phyloP scores from a whole-genome alignment of 2,329 filamentous ascomycete genomes.

The Xylariaceae sp. region DNA sequence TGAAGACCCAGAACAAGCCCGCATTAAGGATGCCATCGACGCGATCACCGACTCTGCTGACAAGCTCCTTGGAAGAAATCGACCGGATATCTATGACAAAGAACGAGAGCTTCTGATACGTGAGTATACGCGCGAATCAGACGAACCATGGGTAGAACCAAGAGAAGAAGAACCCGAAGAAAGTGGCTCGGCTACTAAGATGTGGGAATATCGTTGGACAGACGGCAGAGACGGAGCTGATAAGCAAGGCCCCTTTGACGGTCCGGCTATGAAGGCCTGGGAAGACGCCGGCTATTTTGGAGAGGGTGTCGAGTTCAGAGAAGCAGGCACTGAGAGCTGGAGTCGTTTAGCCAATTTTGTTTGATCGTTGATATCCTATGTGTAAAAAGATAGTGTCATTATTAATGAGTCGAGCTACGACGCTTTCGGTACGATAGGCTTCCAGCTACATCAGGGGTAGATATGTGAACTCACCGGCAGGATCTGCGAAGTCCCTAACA shows the following conservation, averaged over 20 bases:
- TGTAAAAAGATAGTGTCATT: conserved; percentile 4
- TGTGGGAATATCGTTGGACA: conserved; percentile 94
- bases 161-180: conserved; percentile 35
- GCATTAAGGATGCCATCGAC: conserved; percentile 74
- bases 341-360: conserved; percentile 53
- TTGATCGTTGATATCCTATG: conserved; percentile 40
- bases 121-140: conserved; percentile 82
- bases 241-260: conserved; percentile 86
- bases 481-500: too few species aligned
- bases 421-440: not conserved
- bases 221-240: conserved; percentile 80
- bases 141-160: conserved; percentile 76
- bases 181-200: conserved; percentile 37
- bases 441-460: too few species aligned
- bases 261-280: conserved; percentile 86
- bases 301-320: conserved; percentile 80
- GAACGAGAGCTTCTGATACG: conserved; percentile 83
- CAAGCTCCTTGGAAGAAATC: conserved; percentile 78
- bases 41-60: conserved; percentile 88
- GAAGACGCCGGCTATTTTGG: conserved; percentile 90
- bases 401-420: conserved; percentile 5
- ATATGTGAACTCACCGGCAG: too few species aligned
- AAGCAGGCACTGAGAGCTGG: conserved; percentile 60
- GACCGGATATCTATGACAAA: conserved; percentile 88
- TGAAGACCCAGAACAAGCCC: conserved; percentile 69